phyloP scores from a whole-genome alignment of 139 green algal species.

The Desmodesmus armatus region DNA sequence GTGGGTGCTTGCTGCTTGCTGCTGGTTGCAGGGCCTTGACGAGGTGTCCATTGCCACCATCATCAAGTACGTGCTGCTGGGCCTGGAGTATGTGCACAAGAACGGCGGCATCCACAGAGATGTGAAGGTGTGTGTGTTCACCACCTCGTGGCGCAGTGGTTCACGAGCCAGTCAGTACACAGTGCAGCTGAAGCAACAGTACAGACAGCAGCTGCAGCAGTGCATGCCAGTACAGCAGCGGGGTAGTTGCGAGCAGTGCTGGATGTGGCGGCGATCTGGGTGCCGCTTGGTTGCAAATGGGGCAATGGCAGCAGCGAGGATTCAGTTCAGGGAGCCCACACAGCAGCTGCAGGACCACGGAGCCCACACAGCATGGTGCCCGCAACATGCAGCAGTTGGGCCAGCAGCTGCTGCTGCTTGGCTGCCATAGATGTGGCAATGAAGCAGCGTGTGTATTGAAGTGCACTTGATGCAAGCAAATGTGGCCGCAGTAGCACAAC shows the following conservation, averaged over 20 bases:
- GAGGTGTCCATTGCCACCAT: conserved; percentile 95
- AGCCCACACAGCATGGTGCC: neutral
- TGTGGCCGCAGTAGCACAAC: neutral
- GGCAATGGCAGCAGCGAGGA: neutral
- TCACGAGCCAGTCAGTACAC: no score
- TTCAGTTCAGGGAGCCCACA: no score
- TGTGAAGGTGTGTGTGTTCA: conserved; percentile 80
- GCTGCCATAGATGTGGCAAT: neutral
- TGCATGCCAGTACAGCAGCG: neutral
- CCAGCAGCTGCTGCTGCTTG: neutral
- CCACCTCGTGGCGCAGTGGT: neutral
- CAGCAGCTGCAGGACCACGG: neutral
- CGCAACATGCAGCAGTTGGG: neutral
- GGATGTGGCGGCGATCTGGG: neutral
- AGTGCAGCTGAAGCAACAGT: neutral
- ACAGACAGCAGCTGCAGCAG: neutral
- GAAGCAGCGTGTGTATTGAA: neutral
- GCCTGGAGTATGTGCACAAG: conserved; percentile 96
- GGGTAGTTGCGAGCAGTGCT: neutral
- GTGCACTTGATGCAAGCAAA: neutral
- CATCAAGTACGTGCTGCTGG: conserved; percentile 93
- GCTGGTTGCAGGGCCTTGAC: conserved; percentile 77
- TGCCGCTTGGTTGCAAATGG: neutral
- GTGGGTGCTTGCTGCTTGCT: neutral
- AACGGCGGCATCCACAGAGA: conserved; percentile 97